Percentiles rank a stretch among this genome's conserved stretches.
Evolutionary conservation across 2,329 filamentous ascomycete species (phyloP).

Genomic region (Albophoma yamanashiensis): DNA sequence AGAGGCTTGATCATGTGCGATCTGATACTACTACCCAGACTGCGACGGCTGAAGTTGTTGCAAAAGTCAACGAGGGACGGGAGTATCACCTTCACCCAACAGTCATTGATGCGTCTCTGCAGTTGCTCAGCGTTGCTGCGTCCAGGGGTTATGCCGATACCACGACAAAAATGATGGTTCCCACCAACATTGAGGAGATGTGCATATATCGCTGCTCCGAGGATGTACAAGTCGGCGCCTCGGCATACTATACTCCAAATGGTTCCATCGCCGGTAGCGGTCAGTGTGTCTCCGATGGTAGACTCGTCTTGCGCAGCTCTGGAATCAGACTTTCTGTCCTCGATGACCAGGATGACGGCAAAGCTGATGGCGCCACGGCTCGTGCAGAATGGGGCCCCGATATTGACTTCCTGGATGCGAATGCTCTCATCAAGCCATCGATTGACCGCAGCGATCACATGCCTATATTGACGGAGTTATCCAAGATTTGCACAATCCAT

Average conservation of each 20-base stretch:
- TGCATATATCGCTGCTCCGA: neutral
- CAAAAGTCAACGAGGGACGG: neutral
- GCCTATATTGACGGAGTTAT: neutral
- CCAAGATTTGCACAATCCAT: neutral
- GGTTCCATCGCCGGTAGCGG: neutral
- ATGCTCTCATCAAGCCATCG: neutral
- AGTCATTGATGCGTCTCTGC: slow-evolving; percentile 5
- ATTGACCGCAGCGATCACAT: neutral
- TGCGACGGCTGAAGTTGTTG: neutral
- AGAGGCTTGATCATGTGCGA: neutral
- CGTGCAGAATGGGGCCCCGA: neutral
- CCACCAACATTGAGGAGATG: neutral
- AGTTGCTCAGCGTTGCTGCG: slow-evolving; percentile 5
- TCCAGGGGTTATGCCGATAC: neutral
- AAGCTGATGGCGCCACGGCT: neutral
- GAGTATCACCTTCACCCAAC: slow-evolving; percentile 7
- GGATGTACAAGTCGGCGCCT: neutral
- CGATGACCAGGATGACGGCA: neutral
- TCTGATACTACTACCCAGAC: neutral
- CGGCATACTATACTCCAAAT: neutral
- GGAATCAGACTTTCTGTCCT: neutral
- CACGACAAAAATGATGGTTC: neutral
- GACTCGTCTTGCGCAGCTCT: neutral
- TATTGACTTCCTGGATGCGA: neutral
- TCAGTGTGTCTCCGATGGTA: neutral